A percentile compares a stretch with the other conserved stretches of the same genome.
These are phyloP conservation scores for Fusarium sp. DNA, from an alignment of 2,329 filamentous ascomycete species.

Conservation along the genomic window DNA sequence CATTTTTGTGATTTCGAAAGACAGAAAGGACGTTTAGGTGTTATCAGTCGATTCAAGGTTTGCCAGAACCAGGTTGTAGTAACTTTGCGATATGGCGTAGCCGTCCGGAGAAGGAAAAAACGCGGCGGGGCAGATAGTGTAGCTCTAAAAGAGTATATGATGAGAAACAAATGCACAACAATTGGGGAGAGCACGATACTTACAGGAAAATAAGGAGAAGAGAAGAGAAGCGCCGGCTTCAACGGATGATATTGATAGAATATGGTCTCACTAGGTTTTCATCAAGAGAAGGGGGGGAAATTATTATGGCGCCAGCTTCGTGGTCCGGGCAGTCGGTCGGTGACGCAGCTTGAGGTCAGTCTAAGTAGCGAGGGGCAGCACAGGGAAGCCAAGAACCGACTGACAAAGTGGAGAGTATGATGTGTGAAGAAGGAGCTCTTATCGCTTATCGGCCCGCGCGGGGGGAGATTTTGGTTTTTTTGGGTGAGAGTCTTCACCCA, in stretches of 20 bases:
- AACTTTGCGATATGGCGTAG: constrained; percentile 40
- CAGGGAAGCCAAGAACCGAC: constrained; percentile 27
- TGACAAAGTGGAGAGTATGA: constrained; percentile 34
- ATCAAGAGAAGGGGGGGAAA: constrained; percentile 39
- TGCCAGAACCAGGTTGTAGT: constrained; percentile 41
- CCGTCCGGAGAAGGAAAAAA: constrained; percentile 43
- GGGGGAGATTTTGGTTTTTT: constrained; percentile 25
- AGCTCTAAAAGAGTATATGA: constrained; percentile 46
- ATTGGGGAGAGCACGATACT: constrained; percentile 16
- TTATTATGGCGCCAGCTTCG: constrained; percentile 49
- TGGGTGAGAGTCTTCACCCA: constrained; percentile 8
- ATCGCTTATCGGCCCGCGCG: constrained; percentile 48
- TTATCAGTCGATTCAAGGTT: constrained; percentile 37
- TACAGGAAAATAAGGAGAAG: constrained; percentile 33
- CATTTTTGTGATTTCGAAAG: constrained; percentile 54
- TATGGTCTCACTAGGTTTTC: constrained; percentile 42
- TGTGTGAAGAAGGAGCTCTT: constrained; percentile 43
- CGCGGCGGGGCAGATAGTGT: constrained; percentile 50
- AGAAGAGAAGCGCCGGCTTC: constrained; percentile 25
- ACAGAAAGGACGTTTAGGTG: constrained; percentile 16
- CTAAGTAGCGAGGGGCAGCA: constrained; percentile 28
- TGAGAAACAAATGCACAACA: constrained; percentile 36
- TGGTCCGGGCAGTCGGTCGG: constrained; percentile 39
- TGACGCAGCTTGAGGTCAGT: constrained; percentile 38
- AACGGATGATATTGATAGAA: constrained; percentile 43